These are phyloP conservation scores for Elasticomyces elasticus DNA, from an alignment of 495 filamentous ascomycete species.

Conservation along the genomic window DNA sequence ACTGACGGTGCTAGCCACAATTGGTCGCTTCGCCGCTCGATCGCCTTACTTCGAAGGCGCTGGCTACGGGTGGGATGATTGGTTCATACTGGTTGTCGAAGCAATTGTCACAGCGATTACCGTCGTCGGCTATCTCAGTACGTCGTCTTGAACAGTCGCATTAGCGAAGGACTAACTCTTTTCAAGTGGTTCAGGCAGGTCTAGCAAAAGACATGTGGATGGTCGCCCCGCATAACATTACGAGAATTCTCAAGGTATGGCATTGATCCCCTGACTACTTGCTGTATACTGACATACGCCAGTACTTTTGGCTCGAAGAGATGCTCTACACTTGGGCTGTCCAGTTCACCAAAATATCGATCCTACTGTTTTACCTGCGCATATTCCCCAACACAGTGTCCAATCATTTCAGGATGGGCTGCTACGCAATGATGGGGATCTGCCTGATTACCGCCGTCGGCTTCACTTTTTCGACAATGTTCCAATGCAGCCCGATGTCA, in stretches of 20 bases:
- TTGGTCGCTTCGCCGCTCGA: not conserved
- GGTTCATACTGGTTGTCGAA: not conserved
- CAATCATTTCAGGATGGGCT: constrained; percentile 41
- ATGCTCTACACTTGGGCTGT: constrained; percentile 2
- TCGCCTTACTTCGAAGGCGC: not conserved
- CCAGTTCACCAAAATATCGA: constrained; percentile 35
- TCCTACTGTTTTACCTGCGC: constrained; percentile 44
- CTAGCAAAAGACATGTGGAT: not conserved
- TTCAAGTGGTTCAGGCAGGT: not conserved
- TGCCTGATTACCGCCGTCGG: constrained; percentile 32
- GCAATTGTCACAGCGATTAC: not conserved
- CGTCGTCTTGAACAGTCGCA: not conserved
- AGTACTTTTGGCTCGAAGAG: constrained; percentile 11
- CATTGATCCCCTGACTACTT: not conserved
- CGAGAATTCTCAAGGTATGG: not conserved
- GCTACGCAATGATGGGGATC: constrained; percentile 27
- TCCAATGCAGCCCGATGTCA: constrained; percentile 38
- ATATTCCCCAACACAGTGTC: constrained; percentile 41
- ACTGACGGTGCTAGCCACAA: not conserved
- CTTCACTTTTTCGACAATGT: constrained; percentile 32
- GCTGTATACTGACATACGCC: not conserved
- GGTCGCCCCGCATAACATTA: not conserved
- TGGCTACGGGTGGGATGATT: constrained; percentile 9
- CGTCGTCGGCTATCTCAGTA: constrained; percentile 4
- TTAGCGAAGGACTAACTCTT: not conserved